Conservation (phyloP, 2,329 filamentous ascomycete genomes). For the Scedosporium boydii region DNA sequence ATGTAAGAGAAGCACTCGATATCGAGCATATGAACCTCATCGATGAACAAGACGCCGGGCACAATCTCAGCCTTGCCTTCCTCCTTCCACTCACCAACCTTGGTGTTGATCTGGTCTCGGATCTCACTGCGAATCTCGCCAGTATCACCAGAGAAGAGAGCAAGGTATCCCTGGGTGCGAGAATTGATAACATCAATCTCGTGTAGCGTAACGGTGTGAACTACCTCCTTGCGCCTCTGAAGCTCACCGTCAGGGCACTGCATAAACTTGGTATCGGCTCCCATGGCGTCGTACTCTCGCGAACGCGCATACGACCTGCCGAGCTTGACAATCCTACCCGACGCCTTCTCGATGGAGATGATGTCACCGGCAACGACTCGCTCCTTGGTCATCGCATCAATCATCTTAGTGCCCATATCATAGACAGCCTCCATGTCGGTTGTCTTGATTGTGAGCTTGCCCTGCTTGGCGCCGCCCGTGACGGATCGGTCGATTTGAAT, state of each 20-base stretch:
- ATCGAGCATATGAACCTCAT: constrained; percentile 99
- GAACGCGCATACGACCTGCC: constrained; percentile 91
- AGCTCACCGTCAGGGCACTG: constrained; percentile 96
- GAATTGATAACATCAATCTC: constrained; percentile 99
- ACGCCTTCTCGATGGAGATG: constrained; percentile 97
- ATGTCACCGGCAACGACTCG: constrained; percentile 98
- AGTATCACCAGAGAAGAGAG: constrained; percentile 94
- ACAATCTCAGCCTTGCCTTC: constrained; percentile 98
- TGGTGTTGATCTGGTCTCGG: constrained; percentile 97
- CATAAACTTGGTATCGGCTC: constrained; percentile 94
- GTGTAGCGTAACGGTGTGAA: constrained; percentile 93
- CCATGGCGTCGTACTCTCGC: constrained; percentile 98
- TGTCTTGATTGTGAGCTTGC: constrained; percentile 98
- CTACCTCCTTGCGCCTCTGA: constrained; percentile 92
- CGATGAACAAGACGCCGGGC: constrained; percentile 93
- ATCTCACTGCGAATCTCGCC: constrained; percentile 97
- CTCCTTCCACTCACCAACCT: constrained; percentile 98
- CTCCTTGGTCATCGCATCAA: constrained; percentile 98
- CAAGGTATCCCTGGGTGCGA: constrained; percentile 93
- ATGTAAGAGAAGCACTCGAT: constrained; percentile 99
- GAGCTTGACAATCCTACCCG: constrained; percentile 94
- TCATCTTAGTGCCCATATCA: constrained; percentile 99
- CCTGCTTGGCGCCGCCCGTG: constrained; percentile 93
- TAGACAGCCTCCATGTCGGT: constrained; percentile 99
- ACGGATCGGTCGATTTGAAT: constrained; percentile 97